Evolutionary conservation across 768 basidiomycete genomes (phyloP).

Genomic region (Terana coerulea): DNA sequence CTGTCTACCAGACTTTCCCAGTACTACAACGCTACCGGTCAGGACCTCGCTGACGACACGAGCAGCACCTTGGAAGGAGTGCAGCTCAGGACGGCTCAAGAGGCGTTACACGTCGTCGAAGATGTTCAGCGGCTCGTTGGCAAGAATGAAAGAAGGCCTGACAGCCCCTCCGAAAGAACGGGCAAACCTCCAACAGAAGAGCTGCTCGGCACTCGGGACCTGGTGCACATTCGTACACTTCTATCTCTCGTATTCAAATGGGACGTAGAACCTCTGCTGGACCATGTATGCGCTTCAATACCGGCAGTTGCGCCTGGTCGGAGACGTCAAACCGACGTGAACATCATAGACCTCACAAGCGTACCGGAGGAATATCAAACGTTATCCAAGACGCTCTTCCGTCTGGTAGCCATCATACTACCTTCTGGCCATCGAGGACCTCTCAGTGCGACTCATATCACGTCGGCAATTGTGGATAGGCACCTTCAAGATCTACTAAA

Average conservation of each 20-base stretch:
- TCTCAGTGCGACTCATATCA: constrained; percentile 55
- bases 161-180: neutral
- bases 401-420: constrained; percentile 50
- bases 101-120: constrained; percentile 48
- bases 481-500: constrained; percentile 57
- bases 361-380: constrained; percentile 39
- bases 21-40: constrained; percentile 13
- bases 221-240: constrained; percentile 57
- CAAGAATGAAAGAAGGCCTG: neutral
- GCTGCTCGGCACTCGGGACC: constrained; percentile 63
- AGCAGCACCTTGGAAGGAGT: constrained; percentile 35
- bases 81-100: constrained; percentile 51
- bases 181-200: constrained; percentile 20
- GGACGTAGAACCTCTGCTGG: constrained; percentile 56
- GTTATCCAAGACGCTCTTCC: constrained; percentile 40
- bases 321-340: constrained; percentile 18
- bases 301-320: constrained; percentile 35
- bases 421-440: constrained; percentile 45
- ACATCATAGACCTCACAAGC: constrained; percentile 42
- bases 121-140: constrained; percentile 44
- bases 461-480: constrained; percentile 51
- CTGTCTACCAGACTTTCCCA: constrained; percentile 17
- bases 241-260: constrained; percentile 69
- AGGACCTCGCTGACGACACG: neutral
- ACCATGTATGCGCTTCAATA: constrained; percentile 30